Evolutionary conservation across 163 green algal species (phyloP).

Genomic region (Chlamydomonas reinhardtii): DNA sequence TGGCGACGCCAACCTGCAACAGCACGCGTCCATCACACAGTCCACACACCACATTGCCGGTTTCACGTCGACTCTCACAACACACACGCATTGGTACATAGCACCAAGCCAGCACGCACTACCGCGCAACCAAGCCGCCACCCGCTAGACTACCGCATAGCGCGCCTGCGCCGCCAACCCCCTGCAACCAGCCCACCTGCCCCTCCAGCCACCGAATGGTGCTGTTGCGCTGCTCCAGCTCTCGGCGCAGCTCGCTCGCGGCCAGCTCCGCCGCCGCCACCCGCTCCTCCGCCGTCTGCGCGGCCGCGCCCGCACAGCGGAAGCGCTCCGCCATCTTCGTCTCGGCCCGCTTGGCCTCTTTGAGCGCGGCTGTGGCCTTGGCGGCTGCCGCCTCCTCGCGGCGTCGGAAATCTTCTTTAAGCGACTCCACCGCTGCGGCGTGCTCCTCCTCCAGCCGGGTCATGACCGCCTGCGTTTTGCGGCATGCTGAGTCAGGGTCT

Average conservation of each 20-base stretch:
- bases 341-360: constrained; percentile 43
- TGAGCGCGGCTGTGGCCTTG: constrained; percentile 39
- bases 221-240: constrained; percentile 52
- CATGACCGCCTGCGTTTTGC: constrained; percentile 50
- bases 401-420: constrained; percentile 47
- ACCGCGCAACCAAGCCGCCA: too few relatives aligned
- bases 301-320: constrained; percentile 26
- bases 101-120: too few relatives aligned
- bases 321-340: constrained; percentile 58
- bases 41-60: not conserved
- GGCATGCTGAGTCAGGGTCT: not conserved
- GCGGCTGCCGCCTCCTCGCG: constrained; percentile 38
- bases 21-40: not conserved
- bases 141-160: too few relatives aligned
- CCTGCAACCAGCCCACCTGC: constrained; percentile 40
- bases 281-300: constrained; percentile 49
- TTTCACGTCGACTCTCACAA: not conserved
- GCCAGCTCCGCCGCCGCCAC: constrained; percentile 36
- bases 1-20: constrained; percentile 47
- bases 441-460: constrained; percentile 68
- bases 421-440: constrained; percentile 43
- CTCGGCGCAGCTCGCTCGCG: constrained; percentile 52
- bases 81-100: too few relatives aligned
- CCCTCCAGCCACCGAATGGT: constrained; percentile 65
- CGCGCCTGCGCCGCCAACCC: too few relatives aligned